Evolutionary conservation across 2,329 filamentous ascomycete genomes (phyloP), one percentile per base, ranked within the genome.

Genomic region (Trematosphaeria pertusa): DNA sequence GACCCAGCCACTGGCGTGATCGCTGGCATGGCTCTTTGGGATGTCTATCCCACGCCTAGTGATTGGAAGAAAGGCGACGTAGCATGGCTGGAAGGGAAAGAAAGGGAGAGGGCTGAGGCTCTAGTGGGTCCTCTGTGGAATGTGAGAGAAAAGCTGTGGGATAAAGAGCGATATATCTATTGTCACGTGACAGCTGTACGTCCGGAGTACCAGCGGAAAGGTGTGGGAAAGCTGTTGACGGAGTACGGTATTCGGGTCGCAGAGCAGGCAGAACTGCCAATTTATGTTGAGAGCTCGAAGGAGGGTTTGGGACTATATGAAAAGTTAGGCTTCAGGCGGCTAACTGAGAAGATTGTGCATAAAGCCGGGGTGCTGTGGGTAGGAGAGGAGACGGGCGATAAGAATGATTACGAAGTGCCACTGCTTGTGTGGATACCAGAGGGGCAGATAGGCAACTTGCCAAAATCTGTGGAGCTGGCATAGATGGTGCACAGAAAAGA

Each of bases 241-340:
- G 62, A 77, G 50, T 77, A 71, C 61, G 75, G 74, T 5, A 56
- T 45, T 10, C 46, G 42, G 11, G 37, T 65, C 6, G 66, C 72
- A 43, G 65, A 75, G 43, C 55, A 69, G 12, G 58, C 69, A 15
- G 58, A 58, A 11, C 48, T 79, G 21, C 76, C 77, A 3, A 63
- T 78, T 3, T 80, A 80, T 61, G 70, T 80, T 31, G 78, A 81
- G 58, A 74, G 76, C 2, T 78, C 76, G 0, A 72, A 67, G 3
- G 67, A 69, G 4, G 75, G 74, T 0, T 63, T 71, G 28, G 63
- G 62, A 6, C 62, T 81, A 20, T 81, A 81, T 58, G 65, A 72
- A 46, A 79, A 74, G 49, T 68, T 77, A 54, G 78, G 78, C 2
- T 81, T 78, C 54, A 62, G 67, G 38, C 64, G 63, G 40, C 55